phyloP scores from a whole-genome alignment of 768 basidiomycete species.

The Lactarius pseudohatsudake region DNA sequence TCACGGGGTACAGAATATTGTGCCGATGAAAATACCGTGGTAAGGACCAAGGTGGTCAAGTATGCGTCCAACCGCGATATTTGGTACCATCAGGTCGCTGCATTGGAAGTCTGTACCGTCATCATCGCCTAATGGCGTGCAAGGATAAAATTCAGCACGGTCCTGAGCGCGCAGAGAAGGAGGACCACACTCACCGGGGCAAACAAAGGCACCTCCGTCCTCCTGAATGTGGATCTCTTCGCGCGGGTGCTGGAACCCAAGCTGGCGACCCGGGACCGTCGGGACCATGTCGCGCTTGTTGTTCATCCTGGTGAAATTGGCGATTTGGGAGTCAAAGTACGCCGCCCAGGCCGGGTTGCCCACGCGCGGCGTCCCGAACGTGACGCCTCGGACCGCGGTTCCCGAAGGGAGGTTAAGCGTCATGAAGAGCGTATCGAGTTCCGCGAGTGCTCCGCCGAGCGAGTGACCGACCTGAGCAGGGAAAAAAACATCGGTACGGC shows the following conservation, averaged over 20 bases:
- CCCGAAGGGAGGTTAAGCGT: constrained; percentile 22
- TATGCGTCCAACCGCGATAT: constrained; percentile 39
- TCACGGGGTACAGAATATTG: constrained; percentile 38
- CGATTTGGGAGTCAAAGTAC: constrained; percentile 25
- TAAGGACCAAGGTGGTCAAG: constrained; percentile 59
- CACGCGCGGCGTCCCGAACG: constrained; percentile 27
- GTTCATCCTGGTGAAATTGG: constrained; percentile 27
- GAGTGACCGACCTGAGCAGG: constrained; percentile 23
- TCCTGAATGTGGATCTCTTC: constrained; percentile 24
- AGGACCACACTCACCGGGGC: constrained; percentile 12
- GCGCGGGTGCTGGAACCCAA: constrained; percentile 20
- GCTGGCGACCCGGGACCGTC: constrained; percentile 22
- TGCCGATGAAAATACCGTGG: constrained; percentile 57
- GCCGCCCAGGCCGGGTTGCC: constrained; percentile 21
- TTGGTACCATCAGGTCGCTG: constrained; percentile 55
- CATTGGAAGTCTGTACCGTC: constrained; percentile 55
- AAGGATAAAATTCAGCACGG: background rate
- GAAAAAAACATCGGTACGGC: background rate
- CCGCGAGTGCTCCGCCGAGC: constrained; percentile 26
- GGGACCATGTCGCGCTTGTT: constrained; percentile 23
- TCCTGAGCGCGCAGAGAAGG: background rate
- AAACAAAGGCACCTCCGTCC: constrained; percentile 18
- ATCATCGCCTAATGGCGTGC: constrained; percentile 39
- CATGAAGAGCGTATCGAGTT: constrained; percentile 25
- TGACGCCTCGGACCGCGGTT: constrained; percentile 22